Conservation (phyloP, 2,329 filamentous ascomycete genomes). For the Cladosporium velox region DNA sequence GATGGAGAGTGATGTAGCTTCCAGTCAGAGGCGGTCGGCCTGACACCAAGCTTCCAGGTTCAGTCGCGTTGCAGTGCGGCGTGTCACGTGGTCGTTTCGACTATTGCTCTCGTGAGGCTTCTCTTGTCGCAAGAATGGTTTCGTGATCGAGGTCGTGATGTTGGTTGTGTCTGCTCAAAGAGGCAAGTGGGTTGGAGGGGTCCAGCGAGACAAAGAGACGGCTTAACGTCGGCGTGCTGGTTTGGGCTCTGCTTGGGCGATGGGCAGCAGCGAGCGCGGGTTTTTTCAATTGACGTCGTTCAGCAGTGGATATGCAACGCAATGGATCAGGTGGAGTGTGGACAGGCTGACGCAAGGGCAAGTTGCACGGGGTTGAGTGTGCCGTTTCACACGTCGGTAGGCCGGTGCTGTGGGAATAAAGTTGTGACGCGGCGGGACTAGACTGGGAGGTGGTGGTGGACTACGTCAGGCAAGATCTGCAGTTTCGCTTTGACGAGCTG, state of each 20-base stretch:
- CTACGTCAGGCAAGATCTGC: slow-evolving; percentile 10
- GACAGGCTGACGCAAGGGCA: slow-evolving; percentile 11
- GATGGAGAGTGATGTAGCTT: not conserved
- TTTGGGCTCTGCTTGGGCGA: not conserved
- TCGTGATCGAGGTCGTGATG: not conserved
- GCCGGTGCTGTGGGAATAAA: slow-evolving; percentile 15
- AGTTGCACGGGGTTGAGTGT: slow-evolving; percentile 8
- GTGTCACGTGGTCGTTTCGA: not conserved
- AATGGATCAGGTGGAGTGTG: not conserved
- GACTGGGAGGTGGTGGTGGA: not conserved
- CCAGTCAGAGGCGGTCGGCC: slow-evolving; percentile 5
- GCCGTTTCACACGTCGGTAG: slow-evolving; percentile 10
- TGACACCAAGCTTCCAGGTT: slow-evolving; percentile 5
- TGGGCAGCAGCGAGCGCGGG: not conserved
- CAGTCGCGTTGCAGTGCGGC: not conserved
- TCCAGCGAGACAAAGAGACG: slow-evolving; percentile 14
- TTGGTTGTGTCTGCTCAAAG: slow-evolving; percentile 5
- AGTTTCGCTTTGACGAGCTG: not conserved
- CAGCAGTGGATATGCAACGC: not conserved
- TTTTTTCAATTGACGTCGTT: not conserved
- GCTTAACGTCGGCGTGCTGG: slow-evolving; percentile 10
- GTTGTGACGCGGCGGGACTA: slow-evolving; percentile 17
- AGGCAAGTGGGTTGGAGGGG: slow-evolving; percentile 21
- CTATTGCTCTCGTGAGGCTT: not conserved
- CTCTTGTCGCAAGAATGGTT: not conserved